These are phyloP conservation scores for Penicillium psychrofluorescens DNA, from an alignment of 495 filamentous ascomycete species.

Conservation along the genomic window DNA sequence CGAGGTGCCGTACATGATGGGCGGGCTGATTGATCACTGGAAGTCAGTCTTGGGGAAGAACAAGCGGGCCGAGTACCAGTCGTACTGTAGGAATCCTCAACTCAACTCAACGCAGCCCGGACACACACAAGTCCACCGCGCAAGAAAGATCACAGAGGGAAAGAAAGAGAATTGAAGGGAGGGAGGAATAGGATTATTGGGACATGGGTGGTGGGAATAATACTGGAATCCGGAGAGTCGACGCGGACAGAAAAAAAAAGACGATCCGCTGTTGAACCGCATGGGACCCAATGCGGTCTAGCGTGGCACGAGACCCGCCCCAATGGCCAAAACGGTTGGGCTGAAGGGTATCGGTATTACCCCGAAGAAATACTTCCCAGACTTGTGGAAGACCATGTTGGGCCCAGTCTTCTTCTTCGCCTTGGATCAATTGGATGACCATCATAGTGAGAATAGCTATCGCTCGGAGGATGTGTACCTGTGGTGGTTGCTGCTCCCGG, in stretches of 20 bases:
- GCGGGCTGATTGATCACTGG: too few species aligned
- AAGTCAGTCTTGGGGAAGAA: too few species aligned
- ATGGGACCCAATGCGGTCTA: constrained; percentile 13
- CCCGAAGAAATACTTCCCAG: neutral
- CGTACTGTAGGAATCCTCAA: too few species aligned
- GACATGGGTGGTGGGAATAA: constrained; percentile 1
- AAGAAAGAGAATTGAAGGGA: constrained; percentile 17
- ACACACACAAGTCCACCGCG: constrained; percentile 2
- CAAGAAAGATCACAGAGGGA: constrained; percentile 8
- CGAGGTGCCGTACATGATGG: constrained; percentile 75
- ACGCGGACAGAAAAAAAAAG: constrained; percentile 15
- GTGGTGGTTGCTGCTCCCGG: too few species aligned
- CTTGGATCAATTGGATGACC: too few species aligned
- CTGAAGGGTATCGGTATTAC: neutral
- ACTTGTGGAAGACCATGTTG: too few species aligned
- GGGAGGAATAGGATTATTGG: constrained; percentile 14
- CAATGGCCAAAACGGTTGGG: constrained; percentile 11
- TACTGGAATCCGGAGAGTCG: constrained; percentile 10
- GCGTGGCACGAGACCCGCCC: constrained; percentile 11
- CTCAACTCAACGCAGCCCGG: too few species aligned
- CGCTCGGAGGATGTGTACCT: too few species aligned
- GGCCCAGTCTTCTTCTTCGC: too few species aligned
- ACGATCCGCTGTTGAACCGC: constrained; percentile 23
- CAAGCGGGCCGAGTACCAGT: too few species aligned
- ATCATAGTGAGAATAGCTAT: too few species aligned